Evolutionary conservation across 2,329 filamentous ascomycete species (phyloP).

Genomic region (Rutstroemia sp.): DNA sequence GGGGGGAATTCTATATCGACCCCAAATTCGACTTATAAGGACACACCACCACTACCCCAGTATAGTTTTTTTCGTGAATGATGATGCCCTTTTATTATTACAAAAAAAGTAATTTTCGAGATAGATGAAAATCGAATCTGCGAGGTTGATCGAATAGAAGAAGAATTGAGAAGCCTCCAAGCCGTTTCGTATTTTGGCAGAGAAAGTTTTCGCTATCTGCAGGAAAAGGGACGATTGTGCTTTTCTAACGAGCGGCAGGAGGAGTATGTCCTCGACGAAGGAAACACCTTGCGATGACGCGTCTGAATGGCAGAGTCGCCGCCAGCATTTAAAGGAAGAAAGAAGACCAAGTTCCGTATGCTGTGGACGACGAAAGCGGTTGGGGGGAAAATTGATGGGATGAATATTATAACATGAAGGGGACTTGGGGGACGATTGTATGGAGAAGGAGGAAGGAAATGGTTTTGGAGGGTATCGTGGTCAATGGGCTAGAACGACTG

Average conservation of each 20-base stretch:
- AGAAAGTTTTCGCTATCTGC: conserved; percentile 1
- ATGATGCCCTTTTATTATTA: conserved; percentile 4
- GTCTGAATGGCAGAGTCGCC: conserved; percentile 13
- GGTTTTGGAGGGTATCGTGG: neutral
- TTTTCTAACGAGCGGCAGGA: conserved; percentile 28
- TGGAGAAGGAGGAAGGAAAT: neutral
- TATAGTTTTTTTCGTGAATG: conserved; percentile 7
- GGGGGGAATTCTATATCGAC: conserved; percentile 14
- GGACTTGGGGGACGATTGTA: neutral
- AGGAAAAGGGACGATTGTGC: neutral
- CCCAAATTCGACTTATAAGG: conserved; percentile 4
- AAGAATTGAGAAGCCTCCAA: no score
- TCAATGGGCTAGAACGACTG: neutral
- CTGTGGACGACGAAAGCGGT: conserved; percentile 12
- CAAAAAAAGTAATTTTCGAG: neutral
- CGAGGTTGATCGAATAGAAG: no score
- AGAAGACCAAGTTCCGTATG: conserved; percentile 8
- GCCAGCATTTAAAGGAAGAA: conserved; percentile 12
- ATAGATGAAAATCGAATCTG: neutral
- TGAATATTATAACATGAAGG: conserved; percentile 19
- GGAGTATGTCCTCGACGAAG: conserved; percentile 24
- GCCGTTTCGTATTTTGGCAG: neutral
- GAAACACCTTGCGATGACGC: conserved; percentile 24
- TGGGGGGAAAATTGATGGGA: conserved; percentile 7
- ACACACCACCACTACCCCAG: neutral